Conservation (phyloP, 2,329 filamentous ascomycete genomes). For the Hirsutella rhossiliensis region DNA sequence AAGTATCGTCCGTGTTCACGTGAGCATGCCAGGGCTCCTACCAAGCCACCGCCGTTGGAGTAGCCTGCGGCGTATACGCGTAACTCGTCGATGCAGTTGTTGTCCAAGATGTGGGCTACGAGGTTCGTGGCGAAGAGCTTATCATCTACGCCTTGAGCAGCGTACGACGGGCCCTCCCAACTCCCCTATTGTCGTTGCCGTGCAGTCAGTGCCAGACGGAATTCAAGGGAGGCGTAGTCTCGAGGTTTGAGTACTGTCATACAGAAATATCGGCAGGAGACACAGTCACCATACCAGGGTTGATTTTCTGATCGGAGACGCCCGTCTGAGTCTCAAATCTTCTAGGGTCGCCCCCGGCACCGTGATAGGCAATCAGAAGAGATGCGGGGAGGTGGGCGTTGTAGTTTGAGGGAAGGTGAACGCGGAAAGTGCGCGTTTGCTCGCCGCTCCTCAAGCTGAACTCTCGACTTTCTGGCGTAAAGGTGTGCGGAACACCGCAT, state of each 20-base stretch:
- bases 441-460: slow-evolving; percentile 11
- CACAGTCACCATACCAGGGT: slow-evolving; percentile 23
- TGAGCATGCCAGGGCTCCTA: slow-evolving; percentile 28
- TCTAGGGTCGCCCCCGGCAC: slow-evolving; percentile 21
- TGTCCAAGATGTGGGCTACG: slow-evolving; percentile 22
- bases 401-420: slow-evolving; percentile 18
- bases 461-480: slow-evolving; percentile 7
- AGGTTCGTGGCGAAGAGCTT: slow-evolving; percentile 30
- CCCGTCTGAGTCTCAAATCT: slow-evolving; percentile 20
- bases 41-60: slow-evolving; percentile 33
- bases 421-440: slow-evolving; percentile 6
- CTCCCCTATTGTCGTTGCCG: slow-evolving; percentile 12
- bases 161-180: slow-evolving; percentile 27
- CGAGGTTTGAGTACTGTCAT: neutral
- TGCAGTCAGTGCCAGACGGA: neutral
- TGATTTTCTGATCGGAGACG: slow-evolving; percentile 25
- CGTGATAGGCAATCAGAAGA: slow-evolving; percentile 35
- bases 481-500: slow-evolving; percentile 9
- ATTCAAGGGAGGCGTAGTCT: too few relatives aligned
- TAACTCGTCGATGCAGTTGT: slow-evolving; percentile 25
- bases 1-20: slow-evolving; percentile 21
- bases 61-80: slow-evolving; percentile 29
- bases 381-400: slow-evolving; percentile 19
- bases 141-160: slow-evolving; percentile 21
- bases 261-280: slow-evolving; percentile 32